Conservation (phyloP, 352 stramenopile species). For the Hyaloperonospora arabidopsidis region DNA sequence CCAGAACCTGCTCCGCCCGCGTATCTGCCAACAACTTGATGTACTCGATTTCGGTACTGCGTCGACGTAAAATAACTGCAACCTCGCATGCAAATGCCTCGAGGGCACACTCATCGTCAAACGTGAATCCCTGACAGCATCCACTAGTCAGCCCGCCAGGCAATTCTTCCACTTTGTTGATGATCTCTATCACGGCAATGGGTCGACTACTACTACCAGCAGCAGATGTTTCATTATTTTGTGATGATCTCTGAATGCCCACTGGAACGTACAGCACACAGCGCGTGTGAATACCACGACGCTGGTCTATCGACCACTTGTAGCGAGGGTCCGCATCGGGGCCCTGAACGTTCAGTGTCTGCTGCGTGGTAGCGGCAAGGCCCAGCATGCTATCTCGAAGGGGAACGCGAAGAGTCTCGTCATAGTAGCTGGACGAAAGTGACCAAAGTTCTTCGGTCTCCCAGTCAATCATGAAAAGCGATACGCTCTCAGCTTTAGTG, state of each 20-base stretch:
- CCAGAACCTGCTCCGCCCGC: constrained; percentile 58
- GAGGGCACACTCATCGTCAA: constrained; percentile 82
- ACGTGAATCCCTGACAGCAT: constrained; percentile 43
- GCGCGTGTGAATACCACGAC: constrained; percentile 48
- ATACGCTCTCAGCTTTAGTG: constrained; percentile 66
- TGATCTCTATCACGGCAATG: constrained; percentile 82
- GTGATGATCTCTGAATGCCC: constrained; percentile 45
- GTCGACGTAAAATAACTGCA: constrained; percentile 72
- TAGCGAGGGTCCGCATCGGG: constrained; percentile 52
- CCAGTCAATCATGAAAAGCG: constrained; percentile 82
- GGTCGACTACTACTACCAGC: constrained; percentile 39
- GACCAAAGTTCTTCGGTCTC: constrained; percentile 78
- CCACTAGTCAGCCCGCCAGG: constrained; percentile 12
- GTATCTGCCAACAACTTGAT: constrained; percentile 84
- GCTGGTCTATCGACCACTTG: constrained; percentile 44
- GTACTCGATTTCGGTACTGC: constrained; percentile 84
- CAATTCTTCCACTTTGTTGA: constrained; percentile 72
- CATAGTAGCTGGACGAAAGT: constrained; percentile 64
- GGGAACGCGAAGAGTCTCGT: constrained; percentile 57
- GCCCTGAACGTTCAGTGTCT: constrained; percentile 69
- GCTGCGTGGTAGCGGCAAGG: constrained; percentile 43
- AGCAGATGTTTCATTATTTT: constrained; percentile 18
- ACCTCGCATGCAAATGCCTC: constrained; percentile 82
- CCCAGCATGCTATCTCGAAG: constrained; percentile 56
- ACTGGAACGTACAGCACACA: constrained; percentile 83